A percentile compares a stretch with the other conserved stretches of the same genome.
phyloP scores from a whole-genome alignment of 1,139 yeast species.

The Yamadazyma pseudoaaseri region DNA sequence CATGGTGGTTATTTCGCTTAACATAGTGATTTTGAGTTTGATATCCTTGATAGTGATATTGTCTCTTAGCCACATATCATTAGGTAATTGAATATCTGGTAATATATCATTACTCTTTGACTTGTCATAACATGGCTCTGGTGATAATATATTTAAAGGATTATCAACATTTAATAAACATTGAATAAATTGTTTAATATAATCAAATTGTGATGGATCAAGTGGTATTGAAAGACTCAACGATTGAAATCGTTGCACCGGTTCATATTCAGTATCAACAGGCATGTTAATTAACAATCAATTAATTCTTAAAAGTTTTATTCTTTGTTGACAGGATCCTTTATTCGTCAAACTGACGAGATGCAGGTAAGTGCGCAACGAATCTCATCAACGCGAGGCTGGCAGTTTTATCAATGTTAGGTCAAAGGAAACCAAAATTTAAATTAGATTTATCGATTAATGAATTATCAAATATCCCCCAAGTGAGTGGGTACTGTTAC shows the following conservation, averaged over 20 bases:
- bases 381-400: background rate
- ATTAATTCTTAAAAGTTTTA: no score
- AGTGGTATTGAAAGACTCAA: conserved; percentile 12
- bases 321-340: background rate
- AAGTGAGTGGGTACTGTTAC: conserved; percentile 65
- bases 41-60: conserved; percentile 32
- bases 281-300: no score
- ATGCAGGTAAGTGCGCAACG: conserved; percentile 1
- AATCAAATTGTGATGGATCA: conserved; percentile 15
- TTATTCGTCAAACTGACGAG: background rate
- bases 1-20: conserved; percentile 36
- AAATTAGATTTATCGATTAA: conserved; percentile 57
- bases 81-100: conserved; percentile 35
- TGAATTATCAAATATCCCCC: conserved; percentile 81
- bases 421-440: conserved; percentile 41
- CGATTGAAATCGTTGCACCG: conserved; percentile 10
- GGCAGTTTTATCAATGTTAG: conserved; percentile 1
- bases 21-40: conserved; percentile 33
- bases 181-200: conserved; percentile 12
- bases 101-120: conserved; percentile 22
- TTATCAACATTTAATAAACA: conserved; percentile 13
- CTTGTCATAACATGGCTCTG: background rate
- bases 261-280: conserved; percentile 5
- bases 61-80: conserved; percentile 40
- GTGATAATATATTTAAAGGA: conserved; percentile 1